A percentile compares a stretch with the other conserved stretches of the same genome.
Evolutionary conservation across 2,329 filamentous ascomycete species (phyloP).

Genomic region (Albophoma yamanashiensis): DNA sequence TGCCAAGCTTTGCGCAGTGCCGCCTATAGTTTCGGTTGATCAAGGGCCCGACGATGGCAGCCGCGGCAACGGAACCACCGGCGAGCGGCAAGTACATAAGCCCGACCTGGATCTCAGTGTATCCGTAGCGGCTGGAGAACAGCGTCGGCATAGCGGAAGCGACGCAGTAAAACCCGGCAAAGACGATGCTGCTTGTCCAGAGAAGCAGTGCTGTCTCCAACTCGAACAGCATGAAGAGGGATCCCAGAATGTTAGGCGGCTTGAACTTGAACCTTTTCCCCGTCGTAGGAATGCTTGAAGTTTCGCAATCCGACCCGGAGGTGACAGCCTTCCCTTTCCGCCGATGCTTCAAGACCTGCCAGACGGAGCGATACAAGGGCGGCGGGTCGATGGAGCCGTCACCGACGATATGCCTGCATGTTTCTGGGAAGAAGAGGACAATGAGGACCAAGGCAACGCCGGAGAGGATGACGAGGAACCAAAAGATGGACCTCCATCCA

Average conservation of each 20-base stretch:
- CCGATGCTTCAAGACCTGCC: constrained; percentile 16
- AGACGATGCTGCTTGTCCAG: constrained; percentile 31
- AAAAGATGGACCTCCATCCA: constrained; percentile 52
- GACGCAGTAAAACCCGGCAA: constrained; percentile 39
- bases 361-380: constrained; percentile 21
- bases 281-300: constrained; percentile 6
- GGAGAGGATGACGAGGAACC: constrained; percentile 43
- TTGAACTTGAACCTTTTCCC: constrained; percentile 23
- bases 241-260: constrained; percentile 28
- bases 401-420: constrained; percentile 35
- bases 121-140: constrained; percentile 43
- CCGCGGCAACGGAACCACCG: constrained; percentile 35
- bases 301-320: not conserved
- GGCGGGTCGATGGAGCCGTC: constrained; percentile 38
- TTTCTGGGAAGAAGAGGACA: constrained; percentile 42
- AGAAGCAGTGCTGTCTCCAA: constrained; percentile 34
- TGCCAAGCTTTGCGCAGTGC: constrained; percentile 40
- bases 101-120: constrained; percentile 43
- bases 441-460: constrained; percentile 30
- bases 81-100: constrained; percentile 43
- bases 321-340: not conserved
- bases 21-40: constrained; percentile 60
- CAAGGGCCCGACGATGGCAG: constrained; percentile 36
- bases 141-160: constrained; percentile 31
- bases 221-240: constrained; percentile 28